Base-by-base conservation (phyloP, 2,329 filamentous ascomycete species). In the Pestalotiopsis sp. region DNA sequence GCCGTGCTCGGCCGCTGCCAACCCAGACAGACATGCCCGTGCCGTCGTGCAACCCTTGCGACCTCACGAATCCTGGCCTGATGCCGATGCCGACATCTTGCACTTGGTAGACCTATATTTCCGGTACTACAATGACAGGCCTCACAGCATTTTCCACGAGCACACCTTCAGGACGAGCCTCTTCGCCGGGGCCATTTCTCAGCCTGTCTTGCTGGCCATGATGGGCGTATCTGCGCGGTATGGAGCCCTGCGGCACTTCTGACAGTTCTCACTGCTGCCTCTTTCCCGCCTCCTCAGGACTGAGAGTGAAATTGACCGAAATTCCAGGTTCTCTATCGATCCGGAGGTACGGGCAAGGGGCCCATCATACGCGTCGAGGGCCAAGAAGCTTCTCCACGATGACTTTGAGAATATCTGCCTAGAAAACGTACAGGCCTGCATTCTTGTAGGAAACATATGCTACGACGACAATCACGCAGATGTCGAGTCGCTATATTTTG, bases 351-450 rank as follows among this genome's bases (percentile, higher is more conserved):
- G 73, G 56, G 41, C 68, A 4, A 69, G 56, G 27, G 70, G 70
- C 20, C 57, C 52, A 2, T n/a, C 27, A 6, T 76, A 69, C 63
- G 68, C 72, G 2, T 31, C 64, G 17, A 68, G 66, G 20, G 73
- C 74, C 23, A 75, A 73, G 63, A 62, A 59, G n/a, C 57, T 67
- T 23, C 66, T 80, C 1, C 77, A 79, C 23, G 70, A 72, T 1
- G 73, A 78, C 14, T 66, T 80, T 1, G 79, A 79, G 58, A 69
- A 76, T 17, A 69, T 79, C 6, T 77, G 76, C 38, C 68, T 80
- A 2, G 78, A 80, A 41, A 80, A 77, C 36, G 72, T 80, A 3
- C 79, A 80, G 62, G 75, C 79, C 1, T 78, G 76, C 3, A 76
- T 80, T 6, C 64, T 80, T 0, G 70, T 80, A 0, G 78, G 75